Evolutionary conservation across 1,139 yeast species (phyloP).

Genomic region (Saccharomyces hybrid): DNA sequence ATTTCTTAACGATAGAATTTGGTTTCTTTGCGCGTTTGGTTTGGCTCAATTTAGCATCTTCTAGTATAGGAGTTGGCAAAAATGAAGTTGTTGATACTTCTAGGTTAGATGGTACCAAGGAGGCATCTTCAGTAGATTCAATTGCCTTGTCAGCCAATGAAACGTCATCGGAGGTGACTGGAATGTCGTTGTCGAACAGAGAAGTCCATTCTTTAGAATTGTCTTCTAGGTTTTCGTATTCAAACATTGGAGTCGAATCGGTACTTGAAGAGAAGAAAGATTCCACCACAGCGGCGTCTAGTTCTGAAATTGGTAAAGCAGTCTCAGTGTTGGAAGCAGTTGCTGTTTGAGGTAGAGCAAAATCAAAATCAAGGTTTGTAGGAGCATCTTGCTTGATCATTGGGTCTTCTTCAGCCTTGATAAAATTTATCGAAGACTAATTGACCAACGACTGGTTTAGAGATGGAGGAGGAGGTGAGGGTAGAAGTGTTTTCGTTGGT

Average conservation of each 20-base stretch:
- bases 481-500: conserved; percentile 2
- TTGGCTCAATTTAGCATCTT: conserved; percentile 18
- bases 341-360: conserved; percentile 1
- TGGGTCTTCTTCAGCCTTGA: conserved; percentile 19
- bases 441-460: conserved; percentile 36
- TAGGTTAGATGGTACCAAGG: conserved; percentile 6
- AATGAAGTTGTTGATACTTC: conserved; percentile 14
- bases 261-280: conserved; percentile 49
- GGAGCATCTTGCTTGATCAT: conserved; percentile 1
- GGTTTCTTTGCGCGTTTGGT: neutral
- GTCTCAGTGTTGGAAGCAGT: conserved; percentile 1
- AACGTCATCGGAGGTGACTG: conserved; percentile 31
- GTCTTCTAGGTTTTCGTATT: conserved; percentile 35
- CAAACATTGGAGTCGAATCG: conserved; percentile 60
- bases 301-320: conserved; percentile 25
- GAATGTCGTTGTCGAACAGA: conserved; percentile 44
- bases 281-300: conserved; percentile 54
- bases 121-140: conserved; percentile 22
- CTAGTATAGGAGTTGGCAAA: conserved; percentile 31
- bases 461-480: conserved; percentile 9
- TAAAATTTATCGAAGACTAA: conserved; percentile 37
- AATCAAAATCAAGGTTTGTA: neutral
- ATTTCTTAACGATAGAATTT: conserved; percentile 4
- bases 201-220: conserved; percentile 55
- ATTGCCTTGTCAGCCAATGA: conserved; percentile 14